A percentile compares a stretch with the other conserved stretches of the same genome.
These are phyloP conservation scores for Sergeia podlipaevii DNA, from an alignment of 208 protist genomes.

Conservation along the genomic window DNA sequence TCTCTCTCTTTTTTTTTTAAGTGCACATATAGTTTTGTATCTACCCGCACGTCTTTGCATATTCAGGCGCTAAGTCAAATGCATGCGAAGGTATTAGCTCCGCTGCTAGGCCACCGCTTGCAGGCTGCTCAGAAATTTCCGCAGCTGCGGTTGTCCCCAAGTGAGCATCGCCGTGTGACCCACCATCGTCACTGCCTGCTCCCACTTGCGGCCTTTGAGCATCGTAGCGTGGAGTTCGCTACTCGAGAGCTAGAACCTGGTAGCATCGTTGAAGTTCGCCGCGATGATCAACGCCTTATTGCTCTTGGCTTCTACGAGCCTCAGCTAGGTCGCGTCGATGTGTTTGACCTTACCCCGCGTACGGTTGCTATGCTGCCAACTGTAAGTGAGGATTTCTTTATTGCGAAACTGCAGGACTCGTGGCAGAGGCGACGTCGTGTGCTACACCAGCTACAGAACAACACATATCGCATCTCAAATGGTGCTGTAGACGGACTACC, in stretches of 20 bases:
- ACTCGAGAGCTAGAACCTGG: conserved; percentile 49
- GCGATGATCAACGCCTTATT: conserved; percentile 41
- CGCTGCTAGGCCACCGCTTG: conserved; percentile 46
- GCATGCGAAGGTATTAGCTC: conserved; percentile 65
- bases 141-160: conserved; percentile 49
- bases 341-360: conserved; percentile 65
- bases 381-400: conserved; percentile 81
- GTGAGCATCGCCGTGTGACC: conserved; percentile 37
- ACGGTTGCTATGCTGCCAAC: conserved; percentile 42
- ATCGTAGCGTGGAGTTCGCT: conserved; percentile 45
- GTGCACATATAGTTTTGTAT: too few relatives aligned
- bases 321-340: conserved; percentile 47
- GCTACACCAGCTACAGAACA: conserved; percentile 42
- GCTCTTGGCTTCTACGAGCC: conserved; percentile 84
- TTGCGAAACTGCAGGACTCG: conserved; percentile 43
- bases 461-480: conserved; percentile 76
- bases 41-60: too few relatives aligned
- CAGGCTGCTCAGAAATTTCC: conserved; percentile 73
- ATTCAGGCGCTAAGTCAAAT: too few relatives aligned
- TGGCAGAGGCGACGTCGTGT: conserved; percentile 58
- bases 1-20: conserved; percentile 5
- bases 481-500: conserved; percentile 75
- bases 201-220: conserved; percentile 48
- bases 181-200: conserved; percentile 43
- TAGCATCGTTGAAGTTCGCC: conserved; percentile 65